Evolutionary conservation across 257 asterid species (phyloP), one percentile per base, ranked within the genome.

Genomic region (Jaltomata sinuosa): DNA sequence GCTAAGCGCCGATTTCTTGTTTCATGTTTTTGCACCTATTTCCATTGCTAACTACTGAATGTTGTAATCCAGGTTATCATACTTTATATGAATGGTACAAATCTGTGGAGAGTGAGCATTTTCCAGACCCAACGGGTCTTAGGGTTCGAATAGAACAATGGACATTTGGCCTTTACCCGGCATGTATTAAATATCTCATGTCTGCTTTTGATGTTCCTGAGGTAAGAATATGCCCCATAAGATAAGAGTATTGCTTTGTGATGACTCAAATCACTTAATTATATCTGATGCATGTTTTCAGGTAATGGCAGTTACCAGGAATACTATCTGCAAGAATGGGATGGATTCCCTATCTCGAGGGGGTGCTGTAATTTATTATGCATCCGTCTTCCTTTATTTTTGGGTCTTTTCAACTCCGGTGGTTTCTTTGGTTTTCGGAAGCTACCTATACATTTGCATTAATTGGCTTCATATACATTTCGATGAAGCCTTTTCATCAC

Each of bases 381-480:
- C 99, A 16, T 93, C 99, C 0, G 95, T 97, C 85, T 97, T 97
- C 88, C 99, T 97, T 81, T 97, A 97, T 83, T 97, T 90, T 89
- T 97, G 99, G 99, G 99, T 97, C 84, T 95, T 97, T 87, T 94
- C 99, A 21, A 97, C 99, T 62, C 99, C 99, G 0, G 94, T 97
- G 25, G 99, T 97, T 52, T 97, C 99, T 15, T 85, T 97, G 88
- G 87, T 97, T 27, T 95, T 97, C 1, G 99, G 99, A 76, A 95
- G 99, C 94, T 97, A 97, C 88, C 96, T 97, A 82, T 97, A 97
- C 54, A 62, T 95, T 86, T 97, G 98, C 92, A 97, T 97, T 80
- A 97, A 97, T 50, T 97, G 99, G 99, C 94, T 97, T 82, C 99
- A 97, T 86, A 54, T 97, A 67, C 99, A 97, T 91, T 97, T 97